A percentile compares a stretch with the other conserved stretches of the same genome.
Evolutionary conservation across 176 grass and related monocot genomes (phyloP).

Genomic region (Ananas comosus): DNA sequence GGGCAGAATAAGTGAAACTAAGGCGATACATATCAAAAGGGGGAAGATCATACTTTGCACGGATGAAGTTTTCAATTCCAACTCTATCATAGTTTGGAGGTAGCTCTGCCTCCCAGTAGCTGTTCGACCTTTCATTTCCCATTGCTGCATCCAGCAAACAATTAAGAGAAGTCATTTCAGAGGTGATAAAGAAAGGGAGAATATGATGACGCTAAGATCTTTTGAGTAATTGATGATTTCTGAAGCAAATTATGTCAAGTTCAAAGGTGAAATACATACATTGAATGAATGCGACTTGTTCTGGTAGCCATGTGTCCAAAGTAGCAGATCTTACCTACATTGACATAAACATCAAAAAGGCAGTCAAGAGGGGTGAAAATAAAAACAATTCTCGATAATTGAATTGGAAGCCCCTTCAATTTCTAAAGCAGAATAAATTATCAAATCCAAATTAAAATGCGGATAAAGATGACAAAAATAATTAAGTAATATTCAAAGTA

Average conservation of each 20-base stretch:
- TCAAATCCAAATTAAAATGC: too few species aligned
- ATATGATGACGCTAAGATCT: conserved; percentile 8
- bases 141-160: conserved; percentile 44
- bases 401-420: too few species aligned
- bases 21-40: conserved; percentile 22
- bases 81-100: conserved; percentile 91
- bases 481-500: not conserved
- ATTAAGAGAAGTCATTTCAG: too few species aligned
- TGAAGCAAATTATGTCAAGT: not conserved
- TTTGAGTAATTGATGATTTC: conserved; percentile 11
- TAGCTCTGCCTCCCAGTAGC: conserved; percentile 95
- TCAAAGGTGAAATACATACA: conserved; percentile 33
- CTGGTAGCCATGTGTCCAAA: conserved; percentile 95
- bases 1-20: conserved; percentile 14
- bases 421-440: too few species aligned
- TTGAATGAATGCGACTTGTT: conserved; percentile 99
- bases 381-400: too few species aligned
- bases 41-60: conserved; percentile 59
- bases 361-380: not conserved
- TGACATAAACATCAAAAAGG: not conserved
- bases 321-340: conserved; percentile 89
- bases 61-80: conserved; percentile 97
- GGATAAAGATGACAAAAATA: not conserved
- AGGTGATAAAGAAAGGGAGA: conserved; percentile 4
- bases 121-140: conserved; percentile 94